These are phyloP conservation scores for Clonostachys rosea DNA, from an alignment of 2,329 filamentous ascomycete species.

Conservation along the genomic window DNA sequence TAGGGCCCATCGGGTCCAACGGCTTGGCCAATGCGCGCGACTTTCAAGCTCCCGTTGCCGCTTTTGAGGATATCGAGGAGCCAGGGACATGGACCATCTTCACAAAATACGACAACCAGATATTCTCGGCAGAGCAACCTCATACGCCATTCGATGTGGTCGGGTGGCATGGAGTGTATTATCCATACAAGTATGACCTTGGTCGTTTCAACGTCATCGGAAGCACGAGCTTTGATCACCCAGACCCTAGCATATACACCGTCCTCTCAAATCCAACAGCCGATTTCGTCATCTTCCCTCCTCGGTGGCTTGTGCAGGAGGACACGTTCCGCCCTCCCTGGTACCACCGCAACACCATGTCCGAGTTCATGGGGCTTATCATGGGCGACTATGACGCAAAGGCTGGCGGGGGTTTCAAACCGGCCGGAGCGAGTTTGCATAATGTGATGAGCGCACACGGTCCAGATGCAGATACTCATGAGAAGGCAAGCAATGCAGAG, in stretches of 20 bases:
- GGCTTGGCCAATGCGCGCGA: conserved; percentile 72
- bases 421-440: conserved; percentile 56
- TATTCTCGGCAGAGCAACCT: conserved; percentile 59
- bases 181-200: conserved; percentile 79
- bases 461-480: conserved; percentile 51
- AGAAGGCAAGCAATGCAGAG: conserved; percentile 49
- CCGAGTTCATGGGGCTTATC: conserved; percentile 61
- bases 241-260: conserved; percentile 75
- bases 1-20: conserved; percentile 70
- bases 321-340: conserved; percentile 70
- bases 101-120: conserved; percentile 60
- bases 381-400: conserved; percentile 58
- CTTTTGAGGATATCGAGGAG: conserved; percentile 51
- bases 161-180: conserved; percentile 77
- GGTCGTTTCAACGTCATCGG: conserved; percentile 73
- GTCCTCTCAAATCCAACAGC: conserved; percentile 63
- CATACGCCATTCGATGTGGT: conserved; percentile 79
- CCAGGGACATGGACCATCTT: conserved; percentile 33
- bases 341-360: conserved; percentile 68
- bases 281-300: conserved; percentile 72
- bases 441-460: conserved; percentile 69
- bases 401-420: conserved; percentile 49
- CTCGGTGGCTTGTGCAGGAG: conserved; percentile 65
- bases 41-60: conserved; percentile 68
- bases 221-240: conserved; percentile 69